Conservation (phyloP, 352 stramenopile genomes). For the Phytophthora constricta region DNA sequence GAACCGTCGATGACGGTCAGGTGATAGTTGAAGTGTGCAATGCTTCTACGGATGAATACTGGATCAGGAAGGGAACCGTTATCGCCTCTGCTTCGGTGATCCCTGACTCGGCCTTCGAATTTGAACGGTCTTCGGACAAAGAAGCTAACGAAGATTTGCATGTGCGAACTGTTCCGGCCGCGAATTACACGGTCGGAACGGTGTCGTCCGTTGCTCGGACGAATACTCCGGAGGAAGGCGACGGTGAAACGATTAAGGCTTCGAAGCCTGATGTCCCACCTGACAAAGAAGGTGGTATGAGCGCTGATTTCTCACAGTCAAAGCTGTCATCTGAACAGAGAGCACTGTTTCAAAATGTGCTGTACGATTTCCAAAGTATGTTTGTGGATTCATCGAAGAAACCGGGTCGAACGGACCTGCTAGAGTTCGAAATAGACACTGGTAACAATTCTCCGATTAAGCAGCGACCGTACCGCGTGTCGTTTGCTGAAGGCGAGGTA, state of each 20-base stretch:
- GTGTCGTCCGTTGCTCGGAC: background rate
- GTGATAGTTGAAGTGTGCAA: conserved; percentile 10
- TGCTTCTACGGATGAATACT: conserved; percentile 2
- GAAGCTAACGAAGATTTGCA: background rate
- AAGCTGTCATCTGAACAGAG: background rate
- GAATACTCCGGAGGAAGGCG: background rate
- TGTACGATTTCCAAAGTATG: background rate
- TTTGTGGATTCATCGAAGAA: conserved; percentile 2
- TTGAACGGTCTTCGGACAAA: background rate
- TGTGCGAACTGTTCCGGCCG: no score
- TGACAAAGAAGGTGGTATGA: background rate
- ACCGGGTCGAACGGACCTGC: background rate
- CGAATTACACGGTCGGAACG: no score
- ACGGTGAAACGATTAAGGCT: background rate
- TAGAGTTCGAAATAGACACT: background rate
- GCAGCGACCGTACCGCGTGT: background rate
- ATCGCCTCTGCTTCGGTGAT: background rate
- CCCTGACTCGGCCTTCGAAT: conserved; percentile 1
- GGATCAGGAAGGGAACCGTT: background rate
- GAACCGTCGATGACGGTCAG: background rate
- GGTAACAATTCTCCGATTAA: background rate
- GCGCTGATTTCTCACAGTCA: conserved; percentile 2
- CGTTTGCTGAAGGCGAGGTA: background rate
- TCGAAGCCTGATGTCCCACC: background rate
- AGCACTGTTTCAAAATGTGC: background rate